A percentile compares a stretch with the other conserved stretches of the same genome.
phyloP scores from a whole-genome alignment of 2,329 filamentous ascomycete genomes.

The Dissoconium aciculare region DNA sequence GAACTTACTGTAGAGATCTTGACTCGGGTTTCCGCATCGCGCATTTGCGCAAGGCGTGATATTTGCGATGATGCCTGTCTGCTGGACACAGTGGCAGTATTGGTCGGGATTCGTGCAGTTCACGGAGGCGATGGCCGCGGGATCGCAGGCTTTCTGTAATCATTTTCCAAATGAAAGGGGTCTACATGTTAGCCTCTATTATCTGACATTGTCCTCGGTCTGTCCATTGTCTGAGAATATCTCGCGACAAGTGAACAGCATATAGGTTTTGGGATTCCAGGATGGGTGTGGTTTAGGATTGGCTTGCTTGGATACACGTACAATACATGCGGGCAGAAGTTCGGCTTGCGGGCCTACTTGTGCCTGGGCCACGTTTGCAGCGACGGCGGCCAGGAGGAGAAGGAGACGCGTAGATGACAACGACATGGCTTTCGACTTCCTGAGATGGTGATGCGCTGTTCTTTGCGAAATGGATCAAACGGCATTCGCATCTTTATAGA shows the following conservation, averaged over 20 bases:
- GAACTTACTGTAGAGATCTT: conserved; percentile 9
- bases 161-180: too few relatives aligned
- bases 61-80: conserved; percentile 10
- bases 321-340: conserved; percentile 10
- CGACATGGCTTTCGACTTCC: too few relatives aligned
- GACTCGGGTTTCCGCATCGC: conserved; percentile 8
- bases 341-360: conserved; percentile 11
- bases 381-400: conserved; percentile 1
- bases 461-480: too few relatives aligned
- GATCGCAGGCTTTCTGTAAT: conserved; percentile 12
- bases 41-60: conserved; percentile 11
- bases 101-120: conserved; percentile 14
- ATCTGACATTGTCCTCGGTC: neutral
- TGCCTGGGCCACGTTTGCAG: conserved; percentile 3
- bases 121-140: conserved; percentile 13
- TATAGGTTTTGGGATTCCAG: too few relatives aligned
- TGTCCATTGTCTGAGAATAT: too few relatives aligned
- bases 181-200: neutral
- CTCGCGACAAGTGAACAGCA: too few relatives aligned
- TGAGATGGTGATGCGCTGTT: too few relatives aligned
- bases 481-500: too few relatives aligned
- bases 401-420: too few relatives aligned
- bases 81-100: conserved; percentile 13
- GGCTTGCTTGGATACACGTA: too few relatives aligned
- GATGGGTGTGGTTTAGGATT: neutral